phyloP scores from a whole-genome alignment of 2,329 filamentous ascomycete genomes.

The Myriosclerotinia curreyana region DNA sequence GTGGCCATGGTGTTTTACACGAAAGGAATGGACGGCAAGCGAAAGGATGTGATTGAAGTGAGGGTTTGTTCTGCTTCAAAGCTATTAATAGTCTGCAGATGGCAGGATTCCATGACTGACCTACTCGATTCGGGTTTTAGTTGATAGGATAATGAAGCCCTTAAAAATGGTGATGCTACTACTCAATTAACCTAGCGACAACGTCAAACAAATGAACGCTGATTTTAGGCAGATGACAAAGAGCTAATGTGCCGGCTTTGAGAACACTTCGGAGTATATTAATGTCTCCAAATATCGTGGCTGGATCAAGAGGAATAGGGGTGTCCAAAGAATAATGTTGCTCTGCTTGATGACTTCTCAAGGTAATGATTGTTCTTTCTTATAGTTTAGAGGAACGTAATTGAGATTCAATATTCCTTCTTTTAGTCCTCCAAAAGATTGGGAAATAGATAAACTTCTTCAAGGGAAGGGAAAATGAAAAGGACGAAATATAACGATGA shows the following conservation, averaged over 20 bases:
- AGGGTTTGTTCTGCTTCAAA: constrained; percentile 6
- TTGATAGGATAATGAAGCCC: neutral
- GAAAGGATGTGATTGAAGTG: constrained; percentile 15
- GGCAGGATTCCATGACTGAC: neutral
- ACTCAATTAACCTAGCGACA: neutral
- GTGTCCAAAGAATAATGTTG: neutral
- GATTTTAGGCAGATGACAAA: neutral
- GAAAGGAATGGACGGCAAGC: constrained; percentile 3
- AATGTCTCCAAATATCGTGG: neutral
- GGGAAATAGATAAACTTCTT: neutral
- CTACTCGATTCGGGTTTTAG: neutral
- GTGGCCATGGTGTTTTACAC: constrained; percentile 23
- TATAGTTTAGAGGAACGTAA: neutral
- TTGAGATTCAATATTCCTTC: neutral
- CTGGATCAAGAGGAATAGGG: neutral
- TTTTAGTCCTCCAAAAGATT: neutral
- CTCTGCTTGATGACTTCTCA: neutral
- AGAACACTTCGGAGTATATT: neutral
- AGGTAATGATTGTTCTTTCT: neutral
- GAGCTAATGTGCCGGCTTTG: neutral
- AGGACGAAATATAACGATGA: neutral
- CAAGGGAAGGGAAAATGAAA: neutral
- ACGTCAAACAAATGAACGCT: neutral
- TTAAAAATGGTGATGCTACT: neutral
- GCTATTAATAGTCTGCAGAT: constrained; percentile 18